Conservation (phyloP, 345 rosid species). For the Raphanus sativus region DNA sequence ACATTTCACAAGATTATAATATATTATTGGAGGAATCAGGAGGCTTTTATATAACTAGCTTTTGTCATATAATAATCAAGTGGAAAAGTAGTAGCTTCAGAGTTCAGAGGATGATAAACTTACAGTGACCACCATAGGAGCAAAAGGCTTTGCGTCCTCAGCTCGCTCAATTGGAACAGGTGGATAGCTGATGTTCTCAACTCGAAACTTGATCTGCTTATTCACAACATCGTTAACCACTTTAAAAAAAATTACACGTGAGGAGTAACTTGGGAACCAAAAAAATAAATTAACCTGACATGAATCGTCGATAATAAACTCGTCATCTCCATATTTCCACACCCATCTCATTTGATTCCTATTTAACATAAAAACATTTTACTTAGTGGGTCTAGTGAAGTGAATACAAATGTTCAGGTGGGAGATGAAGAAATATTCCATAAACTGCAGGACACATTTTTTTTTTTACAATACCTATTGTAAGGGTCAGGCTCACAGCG, state of each 20-base stretch:
- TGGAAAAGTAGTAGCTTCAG: neutral
- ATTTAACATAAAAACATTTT: neutral
- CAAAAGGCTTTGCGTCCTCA: slow-evolving; percentile 70
- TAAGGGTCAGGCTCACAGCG: slow-evolving; percentile 52
- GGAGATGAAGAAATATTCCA: too few species aligned
- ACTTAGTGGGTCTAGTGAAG: too few species aligned
- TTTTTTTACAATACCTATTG: slow-evolving; percentile 42
- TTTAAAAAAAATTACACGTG: neutral
- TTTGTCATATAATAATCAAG: neutral
- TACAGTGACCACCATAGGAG: slow-evolving; percentile 83
- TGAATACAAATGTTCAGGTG: too few species aligned
- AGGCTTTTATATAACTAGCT: neutral
- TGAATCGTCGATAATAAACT: slow-evolving; percentile 53
- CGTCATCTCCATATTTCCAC: slow-evolving; percentile 52
- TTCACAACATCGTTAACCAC: slow-evolving; percentile 19
- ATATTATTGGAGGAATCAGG: neutral
- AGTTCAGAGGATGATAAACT: slow-evolving; percentile 36
- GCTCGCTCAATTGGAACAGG: slow-evolving; percentile 63
- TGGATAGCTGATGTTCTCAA: slow-evolving; percentile 55
- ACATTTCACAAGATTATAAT: slow-evolving; percentile 22
- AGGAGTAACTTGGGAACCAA: neutral
- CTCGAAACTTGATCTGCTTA: slow-evolving; percentile 73
- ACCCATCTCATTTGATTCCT: slow-evolving; percentile 75
- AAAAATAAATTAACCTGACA: slow-evolving; percentile 52
- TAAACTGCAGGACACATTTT: neutral